Evolutionary conservation across 257 asterid genomes (phyloP).

Genomic region (Ophiorrhiza pumila): DNA sequence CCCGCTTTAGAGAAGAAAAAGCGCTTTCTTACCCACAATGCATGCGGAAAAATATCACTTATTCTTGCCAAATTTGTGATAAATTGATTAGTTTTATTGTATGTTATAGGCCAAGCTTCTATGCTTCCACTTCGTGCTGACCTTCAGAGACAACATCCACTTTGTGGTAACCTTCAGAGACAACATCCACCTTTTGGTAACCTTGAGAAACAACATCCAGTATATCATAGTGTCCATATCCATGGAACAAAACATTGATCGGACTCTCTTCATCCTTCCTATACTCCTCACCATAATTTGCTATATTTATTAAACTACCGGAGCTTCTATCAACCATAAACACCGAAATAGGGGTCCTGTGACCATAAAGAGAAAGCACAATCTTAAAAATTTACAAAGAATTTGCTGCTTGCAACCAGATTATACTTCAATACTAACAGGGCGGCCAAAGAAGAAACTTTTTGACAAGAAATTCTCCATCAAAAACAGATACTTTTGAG

Average conservation of each 20-base stretch:
- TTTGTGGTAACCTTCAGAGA: constrained; percentile 22
- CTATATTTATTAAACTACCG: constrained; percentile 46
- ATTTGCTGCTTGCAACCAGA: neutral
- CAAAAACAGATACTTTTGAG: neutral
- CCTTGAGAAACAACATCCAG: constrained; percentile 37
- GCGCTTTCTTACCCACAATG: neutral
- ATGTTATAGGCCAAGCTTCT: constrained; percentile 12
- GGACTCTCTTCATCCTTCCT: constrained; percentile 36
- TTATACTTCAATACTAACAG: neutral
- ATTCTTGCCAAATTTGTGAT: constrained; percentile 21
- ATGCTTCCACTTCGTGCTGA: constrained; percentile 24
- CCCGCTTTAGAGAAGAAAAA: neutral
- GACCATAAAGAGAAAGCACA: constrained; percentile 8
- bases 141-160: constrained; percentile 37
- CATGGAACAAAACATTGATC: constrained; percentile 68
- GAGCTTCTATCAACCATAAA: constrained; percentile 56
- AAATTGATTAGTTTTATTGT: constrained; percentile 11
- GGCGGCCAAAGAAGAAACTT: neutral
- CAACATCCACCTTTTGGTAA: constrained; percentile 24
- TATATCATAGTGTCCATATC: constrained; percentile 89
- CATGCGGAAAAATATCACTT: constrained; percentile 2
- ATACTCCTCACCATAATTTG: constrained; percentile 74
- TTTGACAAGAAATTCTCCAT: neutral
- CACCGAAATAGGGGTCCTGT: constrained; percentile 75
- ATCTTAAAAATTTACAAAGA: neutral